Base-by-base conservation (phyloP, 2,329 filamentous ascomycete species). In the Calonectria hongkongensis region DNA sequence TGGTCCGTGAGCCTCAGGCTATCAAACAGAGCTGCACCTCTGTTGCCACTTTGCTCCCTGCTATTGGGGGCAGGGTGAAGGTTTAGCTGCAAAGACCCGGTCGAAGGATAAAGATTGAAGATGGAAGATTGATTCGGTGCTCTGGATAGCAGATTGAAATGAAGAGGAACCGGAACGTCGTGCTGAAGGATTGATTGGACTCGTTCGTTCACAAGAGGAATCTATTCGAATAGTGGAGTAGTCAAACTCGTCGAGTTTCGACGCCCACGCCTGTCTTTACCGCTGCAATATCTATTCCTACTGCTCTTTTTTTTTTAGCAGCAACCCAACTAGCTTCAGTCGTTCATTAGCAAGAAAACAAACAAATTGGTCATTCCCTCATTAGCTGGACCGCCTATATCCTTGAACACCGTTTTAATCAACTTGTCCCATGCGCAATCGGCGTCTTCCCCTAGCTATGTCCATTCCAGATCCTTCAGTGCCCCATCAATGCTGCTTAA, bases 1-100 rank as follows among this genome's bases (percentile, higher is more conserved):
- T 97, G 94, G 92, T 96, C 66, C 89, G 94, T 73, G 93, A 95
- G 87, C 93, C 94, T 65, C 86, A 85, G 79, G 76, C 76, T 60
- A 76, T 77, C 68, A 80, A 81, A 68, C 74, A 71, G 54, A 64
- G 66, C 50, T 83, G 82, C 75, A 74, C 79, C 25, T 73, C 79
- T 39, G 56, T 51, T 8, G 47, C 75, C 28, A 60, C 76, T 39
- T 50, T 80, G 58, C 58, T 80, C 41, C 73, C 77, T 51, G 62
- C 76, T 51, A 71, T 79, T 12, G 74, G 72, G 33, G 75, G 74
- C 41, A 68, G 74, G 18, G 74, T 79, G 33, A 79, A 71, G 56
- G 78, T 79, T 74, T 79, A 78, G 70, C 54, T 47, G 68, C 67
- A 70, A 33, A 30, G 30, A 36, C 16, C 8, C 12, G 27, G 21